These are phyloP conservation scores for Xylaria sp. DNA, from an alignment of 2,329 filamentous ascomycete species.

Conservation along the genomic window DNA sequence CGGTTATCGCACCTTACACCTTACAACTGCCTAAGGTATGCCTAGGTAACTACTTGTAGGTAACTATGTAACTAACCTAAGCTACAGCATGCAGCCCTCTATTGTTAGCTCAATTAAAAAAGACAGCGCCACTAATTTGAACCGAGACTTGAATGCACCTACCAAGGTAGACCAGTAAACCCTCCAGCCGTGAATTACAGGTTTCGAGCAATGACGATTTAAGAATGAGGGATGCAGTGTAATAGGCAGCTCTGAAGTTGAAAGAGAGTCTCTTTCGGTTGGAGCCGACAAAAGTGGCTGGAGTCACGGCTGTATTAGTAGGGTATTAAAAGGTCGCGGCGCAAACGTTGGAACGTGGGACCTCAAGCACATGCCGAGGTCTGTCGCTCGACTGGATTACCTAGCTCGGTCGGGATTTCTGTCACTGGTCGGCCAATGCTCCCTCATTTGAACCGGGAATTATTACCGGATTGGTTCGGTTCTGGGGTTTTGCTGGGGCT, in stretches of 20 bases:
- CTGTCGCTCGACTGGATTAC: background rate
- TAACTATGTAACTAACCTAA: background rate
- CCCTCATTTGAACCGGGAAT: slow-evolving; percentile 10
- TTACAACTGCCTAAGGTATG: no score
- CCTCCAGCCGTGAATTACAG: background rate
- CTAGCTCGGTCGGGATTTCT: slow-evolving; percentile 29
- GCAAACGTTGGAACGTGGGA: slow-evolving; percentile 9
- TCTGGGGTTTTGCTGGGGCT: background rate
- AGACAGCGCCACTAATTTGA: background rate
- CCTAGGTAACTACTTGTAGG: no score
- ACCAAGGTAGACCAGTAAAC: background rate
- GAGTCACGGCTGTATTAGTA: slow-evolving; percentile 29
- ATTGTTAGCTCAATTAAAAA: slow-evolving; percentile 11
- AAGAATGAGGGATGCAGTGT: background rate
- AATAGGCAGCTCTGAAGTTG: slow-evolving; percentile 1
- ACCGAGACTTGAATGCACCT: slow-evolving; percentile 2
- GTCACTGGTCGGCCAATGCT: slow-evolving; percentile 9
- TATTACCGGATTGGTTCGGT: background rate
- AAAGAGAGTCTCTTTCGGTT: slow-evolving; percentile 10
- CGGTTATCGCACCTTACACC: slow-evolving; percentile 26
- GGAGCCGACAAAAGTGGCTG: slow-evolving; percentile 30
- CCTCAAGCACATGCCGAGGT: slow-evolving; percentile 39
- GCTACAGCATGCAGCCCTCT: slow-evolving; percentile 4
- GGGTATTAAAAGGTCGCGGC: slow-evolving; percentile 29
- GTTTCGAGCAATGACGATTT: background rate